Evolutionary conservation across 2,329 filamentous ascomycete species (phyloP), one percentile per base, ranked within the genome.

Genomic region (Arthrinium puccinioides): DNA sequence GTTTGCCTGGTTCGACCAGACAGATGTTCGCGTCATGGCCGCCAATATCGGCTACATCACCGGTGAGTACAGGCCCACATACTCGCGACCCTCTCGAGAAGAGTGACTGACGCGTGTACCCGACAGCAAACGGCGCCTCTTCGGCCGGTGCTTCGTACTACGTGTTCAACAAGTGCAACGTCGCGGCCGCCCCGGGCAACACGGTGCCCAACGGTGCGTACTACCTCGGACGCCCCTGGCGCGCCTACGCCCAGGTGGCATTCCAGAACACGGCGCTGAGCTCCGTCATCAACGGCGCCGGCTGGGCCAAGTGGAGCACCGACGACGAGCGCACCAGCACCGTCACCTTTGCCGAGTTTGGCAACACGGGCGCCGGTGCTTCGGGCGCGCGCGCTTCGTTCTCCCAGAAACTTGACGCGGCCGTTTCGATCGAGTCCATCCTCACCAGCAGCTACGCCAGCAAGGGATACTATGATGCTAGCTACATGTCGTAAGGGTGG

Each of bases 281-380:
- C 6, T 55, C 59, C 8, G 73, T 81, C 20, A 68, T 84, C 48
- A 79, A 81, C 49, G 38, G 62, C 2, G 67, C 66, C 0, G 79
- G 79, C 1, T 82, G 79, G 77, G 52, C 46, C 2, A 49, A 62
- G 23, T 82, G 79, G 79, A 66, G 64, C 41, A 21, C 9, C 9
- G 59, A 57, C 3, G 61, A 70, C 21, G 51, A 62, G 18, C 63
- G 64, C 24, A 79, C 72, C 3, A 61, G 62, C 24, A 53, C 71
- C 30, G 72, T 81, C 1, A 50, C 60, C n/a, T 81, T 73, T 42
- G 72, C 59, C 11, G 79, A 82, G 60, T 81, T 71, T 49, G 56
- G 49, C 16, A 83, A 83, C 54, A 67, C 65, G 1, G 79, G 79
- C 2, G 51, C 57, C 23, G 79, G 79, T 2, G 62, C 76, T 2